Percentiles rank a stretch among this genome's conserved stretches.
These are phyloP conservation scores for Ceratopteris richardii DNA, from an alignment of 75 land plant genomes.

Conservation along the genomic window DNA sequence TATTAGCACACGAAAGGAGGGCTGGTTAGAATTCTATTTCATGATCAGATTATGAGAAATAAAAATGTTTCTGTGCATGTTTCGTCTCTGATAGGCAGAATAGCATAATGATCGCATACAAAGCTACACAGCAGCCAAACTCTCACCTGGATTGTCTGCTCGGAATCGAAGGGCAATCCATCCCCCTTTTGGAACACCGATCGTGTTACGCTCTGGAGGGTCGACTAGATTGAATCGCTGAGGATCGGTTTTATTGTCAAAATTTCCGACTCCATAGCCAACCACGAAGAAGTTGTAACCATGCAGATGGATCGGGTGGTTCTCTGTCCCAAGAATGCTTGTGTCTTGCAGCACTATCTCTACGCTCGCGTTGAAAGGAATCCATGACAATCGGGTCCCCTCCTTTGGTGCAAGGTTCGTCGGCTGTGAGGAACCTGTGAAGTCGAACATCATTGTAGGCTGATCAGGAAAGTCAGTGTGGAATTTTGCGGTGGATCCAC, in stretches of 20 bases:
- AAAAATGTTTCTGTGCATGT: no score
- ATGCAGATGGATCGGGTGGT: slow-evolving; percentile 78
- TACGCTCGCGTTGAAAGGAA: slow-evolving; percentile 64
- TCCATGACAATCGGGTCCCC: slow-evolving; percentile 41
- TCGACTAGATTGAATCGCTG: slow-evolving; percentile 53
- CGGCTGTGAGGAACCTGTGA: slow-evolving; percentile 52
- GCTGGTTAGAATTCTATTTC: no score
- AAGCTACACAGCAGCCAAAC: no score
- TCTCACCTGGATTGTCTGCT: slow-evolving; percentile 79
- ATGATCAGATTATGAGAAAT: no score
- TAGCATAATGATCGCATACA: no score
- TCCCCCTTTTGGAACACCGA: slow-evolving; percentile 63
- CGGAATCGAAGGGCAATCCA: slow-evolving; percentile 74
- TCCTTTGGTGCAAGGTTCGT: slow-evolving; percentile 40
- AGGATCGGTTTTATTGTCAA: slow-evolving; percentile 39
- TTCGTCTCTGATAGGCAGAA: no score
- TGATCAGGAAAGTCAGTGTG: slow-evolving; percentile 53
- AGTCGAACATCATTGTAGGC: slow-evolving; percentile 48
- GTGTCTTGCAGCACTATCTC: slow-evolving; percentile 73
- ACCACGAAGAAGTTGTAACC: slow-evolving; percentile 68
- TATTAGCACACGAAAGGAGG: slow-evolving; percentile 12
- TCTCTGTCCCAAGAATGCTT: slow-evolving; percentile 46
- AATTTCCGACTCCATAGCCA: slow-evolving; percentile 66
- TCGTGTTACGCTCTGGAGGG: slow-evolving; percentile 71
- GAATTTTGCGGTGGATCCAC: no score